Evolutionary conservation across 768 basidiomycete genomes (phyloP).

Genomic region (Amanita pseudoporphyria): DNA sequence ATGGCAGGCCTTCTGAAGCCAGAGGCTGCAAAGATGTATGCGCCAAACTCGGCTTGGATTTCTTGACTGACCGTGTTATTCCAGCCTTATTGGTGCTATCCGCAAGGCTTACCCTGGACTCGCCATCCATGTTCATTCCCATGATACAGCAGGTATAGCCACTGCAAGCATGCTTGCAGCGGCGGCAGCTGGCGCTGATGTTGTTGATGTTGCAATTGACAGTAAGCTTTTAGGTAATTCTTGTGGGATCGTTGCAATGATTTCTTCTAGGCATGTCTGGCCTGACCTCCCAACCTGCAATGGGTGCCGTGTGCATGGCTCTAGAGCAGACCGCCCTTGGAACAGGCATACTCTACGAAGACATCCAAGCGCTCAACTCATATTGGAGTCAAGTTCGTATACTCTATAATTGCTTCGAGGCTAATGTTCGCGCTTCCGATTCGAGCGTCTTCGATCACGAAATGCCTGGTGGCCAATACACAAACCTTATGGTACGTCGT

Average conservation of each 20-base stretch:
- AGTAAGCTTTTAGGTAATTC: conserved; percentile 42
- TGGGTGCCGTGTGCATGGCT: conserved; percentile 95
- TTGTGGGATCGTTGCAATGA: conserved; percentile 8
- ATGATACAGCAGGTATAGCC: conserved; percentile 98
- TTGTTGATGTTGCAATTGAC: conserved; percentile 97
- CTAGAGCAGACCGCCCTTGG: conserved; percentile 91
- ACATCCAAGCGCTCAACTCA: conserved; percentile 93
- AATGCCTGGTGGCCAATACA: conserved; percentile 98
- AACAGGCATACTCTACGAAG: conserved; percentile 93
- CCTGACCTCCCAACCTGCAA: conserved; percentile 95
- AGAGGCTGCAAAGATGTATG: conserved; percentile 78
- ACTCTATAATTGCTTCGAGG: conserved; percentile 96
- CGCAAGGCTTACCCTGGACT: conserved; percentile 94
- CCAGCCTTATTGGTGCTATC: conserved; percentile 86
- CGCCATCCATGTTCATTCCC: conserved; percentile 98
- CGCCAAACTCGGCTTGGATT: background rate
- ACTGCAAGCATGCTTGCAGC: conserved; percentile 95
- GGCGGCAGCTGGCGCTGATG: conserved; percentile 95
- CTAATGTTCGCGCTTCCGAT: conserved; percentile 94
- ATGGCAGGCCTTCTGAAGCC: conserved; percentile 98
- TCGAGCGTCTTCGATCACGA: conserved; percentile 98
- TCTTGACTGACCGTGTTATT: conserved; percentile 3
- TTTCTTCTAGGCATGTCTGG: conserved; percentile 82
- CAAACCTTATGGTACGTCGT: conserved; percentile 77
- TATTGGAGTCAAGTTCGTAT: conserved; percentile 98